Conservation (phyloP, 2,329 filamentous ascomycete genomes). For the Ceratocystiopsis minuta region DNA sequence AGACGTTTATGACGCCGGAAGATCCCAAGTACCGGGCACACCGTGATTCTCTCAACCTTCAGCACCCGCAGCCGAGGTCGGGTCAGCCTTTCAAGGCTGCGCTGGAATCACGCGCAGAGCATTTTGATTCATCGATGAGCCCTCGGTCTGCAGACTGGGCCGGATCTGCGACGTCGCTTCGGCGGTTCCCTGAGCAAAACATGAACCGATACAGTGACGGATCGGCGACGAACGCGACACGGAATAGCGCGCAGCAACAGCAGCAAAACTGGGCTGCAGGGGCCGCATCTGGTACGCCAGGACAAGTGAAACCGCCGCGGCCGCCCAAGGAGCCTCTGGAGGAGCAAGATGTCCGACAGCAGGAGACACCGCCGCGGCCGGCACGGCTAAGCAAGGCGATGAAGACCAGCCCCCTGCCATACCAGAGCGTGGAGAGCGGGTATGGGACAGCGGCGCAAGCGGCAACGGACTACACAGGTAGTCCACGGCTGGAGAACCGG, state of each 20-base stretch:
- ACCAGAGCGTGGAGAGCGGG: constrained; percentile 35
- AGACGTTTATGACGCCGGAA: constrained; percentile 37
- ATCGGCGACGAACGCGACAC: constrained; percentile 14
- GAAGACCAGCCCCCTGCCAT: constrained; percentile 37
- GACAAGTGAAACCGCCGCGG: constrained; percentile 25
- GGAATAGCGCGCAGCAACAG: constrained; percentile 6
- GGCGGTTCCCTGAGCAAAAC: constrained; percentile 29
- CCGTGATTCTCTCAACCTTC: constrained; percentile 60
- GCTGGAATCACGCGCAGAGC: constrained; percentile 51
- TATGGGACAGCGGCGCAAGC: constrained; percentile 27
- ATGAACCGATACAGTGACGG: constrained; percentile 30
- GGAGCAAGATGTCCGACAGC: constrained; percentile 2
- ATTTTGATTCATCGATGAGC: constrained; percentile 43
- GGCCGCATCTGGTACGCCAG: constrained; percentile 14
- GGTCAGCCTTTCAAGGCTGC: constrained; percentile 58
- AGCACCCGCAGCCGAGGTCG: constrained; percentile 61
- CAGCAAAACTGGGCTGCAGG: constrained; percentile 24
- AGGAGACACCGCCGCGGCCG: constrained; percentile 26
- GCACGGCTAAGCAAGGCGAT: constrained; percentile 31
- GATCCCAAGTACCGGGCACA: constrained; percentile 72
- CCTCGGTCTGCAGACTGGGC: constrained; percentile 45
- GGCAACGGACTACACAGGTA: constrained; percentile 29
- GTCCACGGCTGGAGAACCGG: constrained; percentile 37
- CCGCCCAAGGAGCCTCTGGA: constrained; percentile 47
- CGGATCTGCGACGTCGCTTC: constrained; percentile 39